These are phyloP conservation scores for Sarocladium brachiariae DNA, from an alignment of 2,329 filamentous ascomycete species.

Conservation along the genomic window DNA sequence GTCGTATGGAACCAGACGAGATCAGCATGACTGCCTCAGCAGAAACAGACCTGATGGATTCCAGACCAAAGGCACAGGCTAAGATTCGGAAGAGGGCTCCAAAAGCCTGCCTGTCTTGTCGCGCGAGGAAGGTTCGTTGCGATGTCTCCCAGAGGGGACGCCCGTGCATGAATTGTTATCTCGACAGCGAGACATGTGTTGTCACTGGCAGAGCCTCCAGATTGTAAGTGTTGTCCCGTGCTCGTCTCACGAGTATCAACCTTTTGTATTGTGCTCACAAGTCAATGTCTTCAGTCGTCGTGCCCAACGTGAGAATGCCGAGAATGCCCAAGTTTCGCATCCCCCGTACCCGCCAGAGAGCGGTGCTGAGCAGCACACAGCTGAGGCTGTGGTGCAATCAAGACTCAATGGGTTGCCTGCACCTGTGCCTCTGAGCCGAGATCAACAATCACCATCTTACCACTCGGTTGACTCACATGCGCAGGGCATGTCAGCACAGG, in stretches of 20 bases:
- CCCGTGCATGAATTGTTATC: constrained; percentile 46
- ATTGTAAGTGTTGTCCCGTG: constrained; percentile 25
- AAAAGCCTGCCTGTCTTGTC: constrained; percentile 45
- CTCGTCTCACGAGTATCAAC: neutral
- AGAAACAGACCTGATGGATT: constrained; percentile 17
- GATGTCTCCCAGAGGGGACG: constrained; percentile 41
- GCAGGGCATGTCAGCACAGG: neutral
- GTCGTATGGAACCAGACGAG: no score
- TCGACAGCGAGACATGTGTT: constrained; percentile 39
- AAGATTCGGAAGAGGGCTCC: constrained; percentile 38
- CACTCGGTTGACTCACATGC: neutral
- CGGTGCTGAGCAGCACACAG: constrained; percentile 18
- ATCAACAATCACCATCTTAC: neutral
- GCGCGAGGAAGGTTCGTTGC: constrained; percentile 43
- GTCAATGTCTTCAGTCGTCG: constrained; percentile 20
- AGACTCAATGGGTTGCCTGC: constrained; percentile 17
- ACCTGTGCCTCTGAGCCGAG: neutral
- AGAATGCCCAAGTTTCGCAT: constrained; percentile 22
- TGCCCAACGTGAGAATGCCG: constrained; percentile 20
- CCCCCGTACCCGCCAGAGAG: constrained; percentile 22
- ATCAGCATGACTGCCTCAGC: constrained; percentile 13
- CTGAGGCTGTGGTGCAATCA: constrained; percentile 23
- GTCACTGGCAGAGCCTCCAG: constrained; percentile 32
- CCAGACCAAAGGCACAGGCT: constrained; percentile 24
- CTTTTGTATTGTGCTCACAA: neutral